Conservation (phyloP, 345 rosid genomes). For the Eucalyptus regnans region DNA sequence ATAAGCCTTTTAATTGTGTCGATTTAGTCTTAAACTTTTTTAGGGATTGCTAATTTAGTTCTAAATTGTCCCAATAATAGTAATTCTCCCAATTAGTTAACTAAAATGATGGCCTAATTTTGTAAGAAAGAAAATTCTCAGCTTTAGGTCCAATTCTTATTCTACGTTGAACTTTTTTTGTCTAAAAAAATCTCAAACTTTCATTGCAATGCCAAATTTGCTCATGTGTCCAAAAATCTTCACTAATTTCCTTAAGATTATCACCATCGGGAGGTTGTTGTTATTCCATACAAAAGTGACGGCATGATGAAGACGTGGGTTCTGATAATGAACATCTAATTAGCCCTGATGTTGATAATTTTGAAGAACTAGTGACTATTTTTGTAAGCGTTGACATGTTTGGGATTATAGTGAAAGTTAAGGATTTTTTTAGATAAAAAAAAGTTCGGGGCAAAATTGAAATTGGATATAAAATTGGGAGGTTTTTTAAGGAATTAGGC, state of each 20-base stretch:
- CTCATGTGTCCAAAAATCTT: background rate
- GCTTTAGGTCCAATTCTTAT: background rate
- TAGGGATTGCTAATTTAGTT: background rate
- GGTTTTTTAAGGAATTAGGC: background rate
- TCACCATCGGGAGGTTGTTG: background rate
- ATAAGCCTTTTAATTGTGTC: too few species aligned
- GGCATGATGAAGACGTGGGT: accelerated
- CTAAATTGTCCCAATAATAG: background rate
- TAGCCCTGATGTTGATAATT: background rate
- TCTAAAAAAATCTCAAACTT: background rate
- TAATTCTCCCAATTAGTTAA: background rate
- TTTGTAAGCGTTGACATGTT: background rate
- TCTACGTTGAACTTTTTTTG: background rate
- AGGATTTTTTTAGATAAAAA: background rate
- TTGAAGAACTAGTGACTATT: background rate
- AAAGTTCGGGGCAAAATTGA: accelerated
- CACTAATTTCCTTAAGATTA: background rate
- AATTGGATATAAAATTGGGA: background rate
- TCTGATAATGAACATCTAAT: too few species aligned
- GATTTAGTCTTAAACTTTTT: background rate
- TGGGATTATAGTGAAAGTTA: background rate
- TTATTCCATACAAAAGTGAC: background rate
- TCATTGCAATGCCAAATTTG: background rate
- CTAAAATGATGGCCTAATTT: background rate
- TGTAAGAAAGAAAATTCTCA: background rate